Conservation (phyloP, 2,329 filamentous ascomycete species). For the Colletotrichum eleusines region DNA sequence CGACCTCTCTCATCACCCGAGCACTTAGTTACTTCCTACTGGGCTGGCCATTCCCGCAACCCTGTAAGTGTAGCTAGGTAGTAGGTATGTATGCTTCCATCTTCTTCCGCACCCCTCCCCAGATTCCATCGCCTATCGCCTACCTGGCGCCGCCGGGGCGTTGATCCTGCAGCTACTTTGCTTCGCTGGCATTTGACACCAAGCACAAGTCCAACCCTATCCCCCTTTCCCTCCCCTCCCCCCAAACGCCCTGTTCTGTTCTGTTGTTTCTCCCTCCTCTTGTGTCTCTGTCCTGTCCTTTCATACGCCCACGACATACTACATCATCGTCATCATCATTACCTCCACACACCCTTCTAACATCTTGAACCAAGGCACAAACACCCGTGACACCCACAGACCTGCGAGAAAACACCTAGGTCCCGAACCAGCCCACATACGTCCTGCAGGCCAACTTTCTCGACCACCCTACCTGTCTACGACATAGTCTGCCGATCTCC, state of each 20-base stretch:
- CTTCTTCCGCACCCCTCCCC: neutral
- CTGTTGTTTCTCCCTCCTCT: neutral
- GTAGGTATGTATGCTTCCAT: constrained; percentile 1
- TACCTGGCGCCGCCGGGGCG: neutral
- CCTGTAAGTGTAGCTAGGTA: constrained; percentile 14
- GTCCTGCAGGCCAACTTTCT: constrained; percentile 7
- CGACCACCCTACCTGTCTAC: constrained; percentile 23
- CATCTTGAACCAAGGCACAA: constrained; percentile 37
- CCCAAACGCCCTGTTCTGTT: neutral
- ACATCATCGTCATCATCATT: constrained; percentile 39
- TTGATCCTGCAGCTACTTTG: constrained; percentile 16
- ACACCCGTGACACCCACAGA: constrained; percentile 32
- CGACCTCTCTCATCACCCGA: constrained; percentile 26
- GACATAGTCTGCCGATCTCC: constrained; percentile 37
- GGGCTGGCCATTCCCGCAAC: constrained; percentile 25
- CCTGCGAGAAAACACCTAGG: neutral
- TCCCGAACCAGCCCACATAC: neutral
- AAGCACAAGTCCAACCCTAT: constrained; percentile 10
- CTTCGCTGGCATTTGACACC: constrained; percentile 21
- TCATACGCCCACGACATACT: constrained; percentile 21
- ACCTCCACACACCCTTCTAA: constrained; percentile 32
- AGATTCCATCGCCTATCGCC: neutral
- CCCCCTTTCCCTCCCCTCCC: neutral
- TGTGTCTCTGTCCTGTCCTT: constrained; percentile 3
- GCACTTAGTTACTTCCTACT: constrained; percentile 27